Percentiles rank a stretch among this genome's conserved stretches.
Conservation (phyloP, 768 basidiomycete species). For the Lentinula sp. region DNA sequence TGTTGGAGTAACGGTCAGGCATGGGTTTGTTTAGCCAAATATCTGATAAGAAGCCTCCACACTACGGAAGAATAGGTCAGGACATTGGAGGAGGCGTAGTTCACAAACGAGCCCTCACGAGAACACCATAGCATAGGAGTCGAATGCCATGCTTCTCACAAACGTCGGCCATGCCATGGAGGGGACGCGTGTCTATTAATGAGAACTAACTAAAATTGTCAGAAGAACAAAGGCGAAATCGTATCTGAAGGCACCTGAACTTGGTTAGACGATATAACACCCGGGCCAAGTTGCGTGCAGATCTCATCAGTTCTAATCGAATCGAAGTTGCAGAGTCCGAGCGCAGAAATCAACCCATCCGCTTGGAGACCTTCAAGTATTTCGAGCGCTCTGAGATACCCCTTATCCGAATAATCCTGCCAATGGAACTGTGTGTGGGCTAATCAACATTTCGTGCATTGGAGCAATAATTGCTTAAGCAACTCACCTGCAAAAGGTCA, state of each 20-base stretch:
- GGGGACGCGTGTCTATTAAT: conserved; percentile 70
- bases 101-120: conserved; percentile 40
- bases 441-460: neutral
- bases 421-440: conserved; percentile 61
- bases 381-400: conserved; percentile 37
- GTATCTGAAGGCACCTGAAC: conserved; percentile 51
- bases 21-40: conserved; percentile 63
- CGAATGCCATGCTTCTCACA: conserved; percentile 70
- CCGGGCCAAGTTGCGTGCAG: conserved; percentile 66
- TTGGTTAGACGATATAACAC: conserved; percentile 75
- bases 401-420: conserved; percentile 57
- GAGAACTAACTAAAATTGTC: conserved; percentile 51
- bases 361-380: conserved; percentile 54
- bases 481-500: conserved; percentile 66
- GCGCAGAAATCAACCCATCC: conserved; percentile 53
- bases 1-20: conserved; percentile 64
- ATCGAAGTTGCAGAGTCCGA: conserved; percentile 84
- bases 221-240: neutral
- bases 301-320: conserved; percentile 71
- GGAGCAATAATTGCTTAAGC: neutral
- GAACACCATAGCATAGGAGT: conserved; percentile 75
- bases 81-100: conserved; percentile 7
- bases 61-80: conserved; percentile 34
- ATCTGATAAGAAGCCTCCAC: conserved; percentile 78
- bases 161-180: conserved; percentile 72